These are phyloP conservation scores for Chloranthus sessilifolius DNA, from an alignment of 164 flowering plant genomes.

Conservation along the genomic window DNA sequence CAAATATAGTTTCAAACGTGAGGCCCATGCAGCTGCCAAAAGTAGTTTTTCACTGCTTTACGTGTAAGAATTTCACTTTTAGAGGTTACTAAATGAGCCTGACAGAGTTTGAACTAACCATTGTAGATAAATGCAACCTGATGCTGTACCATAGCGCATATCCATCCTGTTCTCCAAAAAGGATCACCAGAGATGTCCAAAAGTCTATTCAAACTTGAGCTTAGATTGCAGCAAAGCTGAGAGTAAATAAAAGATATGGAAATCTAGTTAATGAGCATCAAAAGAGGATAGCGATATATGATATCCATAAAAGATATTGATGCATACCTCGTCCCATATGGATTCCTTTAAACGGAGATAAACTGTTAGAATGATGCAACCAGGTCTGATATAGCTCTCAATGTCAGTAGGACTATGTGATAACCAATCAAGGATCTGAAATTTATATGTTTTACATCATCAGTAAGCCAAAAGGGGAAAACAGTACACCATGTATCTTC, in stretches of 20 bases:
- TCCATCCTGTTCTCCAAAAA: constrained; percentile 76
- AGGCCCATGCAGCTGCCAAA: too few species aligned
- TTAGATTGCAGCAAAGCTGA: constrained; percentile 51
- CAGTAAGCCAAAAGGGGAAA: not conserved
- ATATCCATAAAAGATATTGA: not conserved
- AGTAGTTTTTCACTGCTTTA: too few species aligned
- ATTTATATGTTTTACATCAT: constrained; percentile 3
- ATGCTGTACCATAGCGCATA: constrained; percentile 50
- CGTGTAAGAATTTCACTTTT: too few species aligned
- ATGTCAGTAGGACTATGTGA: constrained; percentile 83
- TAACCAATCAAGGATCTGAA: constrained; percentile 80
- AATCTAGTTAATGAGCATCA: not conserved
- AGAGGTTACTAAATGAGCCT: too few species aligned
- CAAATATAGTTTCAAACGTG: too few species aligned
- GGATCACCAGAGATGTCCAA: constrained; percentile 34
- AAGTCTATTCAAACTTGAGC: constrained; percentile 52
- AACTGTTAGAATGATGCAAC: constrained; percentile 67
- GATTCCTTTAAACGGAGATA: constrained; percentile 48
- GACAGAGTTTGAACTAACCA: constrained; percentile 28
- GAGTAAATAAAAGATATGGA: constrained; percentile 4
- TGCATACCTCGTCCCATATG: constrained; percentile 67
- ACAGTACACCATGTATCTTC: not conserved
- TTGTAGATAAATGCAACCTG: constrained; percentile 47
- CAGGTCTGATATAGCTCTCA: constrained; percentile 86
- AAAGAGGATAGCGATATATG: not conserved